These are phyloP conservation scores for Corynascus novoguineensis DNA, from an alignment of 495 filamentous ascomycete genomes.

Conservation along the genomic window DNA sequence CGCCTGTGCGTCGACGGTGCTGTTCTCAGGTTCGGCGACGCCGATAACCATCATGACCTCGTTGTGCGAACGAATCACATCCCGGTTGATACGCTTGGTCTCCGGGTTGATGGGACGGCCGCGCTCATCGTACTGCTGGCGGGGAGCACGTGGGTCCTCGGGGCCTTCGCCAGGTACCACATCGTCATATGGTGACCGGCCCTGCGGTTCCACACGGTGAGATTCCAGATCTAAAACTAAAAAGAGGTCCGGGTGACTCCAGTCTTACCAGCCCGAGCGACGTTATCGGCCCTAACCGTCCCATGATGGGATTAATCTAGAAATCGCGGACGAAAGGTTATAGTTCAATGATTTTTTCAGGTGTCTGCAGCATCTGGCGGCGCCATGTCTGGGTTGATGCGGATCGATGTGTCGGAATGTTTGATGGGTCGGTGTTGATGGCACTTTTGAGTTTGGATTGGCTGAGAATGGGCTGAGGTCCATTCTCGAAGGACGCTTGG, in stretches of 20 bases:
- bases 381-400: neutral
- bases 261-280: slow-evolving; percentile 44
- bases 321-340: neutral
- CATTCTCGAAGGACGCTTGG: too few relatives aligned
- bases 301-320: slow-evolving; percentile 32
- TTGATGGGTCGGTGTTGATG: neutral
- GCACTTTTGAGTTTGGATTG: neutral
- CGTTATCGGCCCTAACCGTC: slow-evolving; percentile 44
- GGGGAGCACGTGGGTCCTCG: slow-evolving; percentile 41
- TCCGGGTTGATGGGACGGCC: slow-evolving; percentile 62
- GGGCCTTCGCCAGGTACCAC: slow-evolving; percentile 45
- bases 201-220: slow-evolving; percentile 41
- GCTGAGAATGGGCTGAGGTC: too few relatives aligned
- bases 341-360: neutral
- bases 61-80: slow-evolving; percentile 51
- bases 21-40: slow-evolving; percentile 45
- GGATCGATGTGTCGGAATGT: neutral
- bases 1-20: slow-evolving; percentile 22
- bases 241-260: neutral
- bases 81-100: slow-evolving; percentile 45
- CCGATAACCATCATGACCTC: slow-evolving; percentile 54
- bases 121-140: slow-evolving; percentile 64
- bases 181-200: slow-evolving; percentile 66
- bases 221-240: neutral
- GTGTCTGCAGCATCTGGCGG: too few relatives aligned